Evolutionary conservation across 2,329 filamentous ascomycete species (phyloP).

Genomic region (Metarhizium album): DNA sequence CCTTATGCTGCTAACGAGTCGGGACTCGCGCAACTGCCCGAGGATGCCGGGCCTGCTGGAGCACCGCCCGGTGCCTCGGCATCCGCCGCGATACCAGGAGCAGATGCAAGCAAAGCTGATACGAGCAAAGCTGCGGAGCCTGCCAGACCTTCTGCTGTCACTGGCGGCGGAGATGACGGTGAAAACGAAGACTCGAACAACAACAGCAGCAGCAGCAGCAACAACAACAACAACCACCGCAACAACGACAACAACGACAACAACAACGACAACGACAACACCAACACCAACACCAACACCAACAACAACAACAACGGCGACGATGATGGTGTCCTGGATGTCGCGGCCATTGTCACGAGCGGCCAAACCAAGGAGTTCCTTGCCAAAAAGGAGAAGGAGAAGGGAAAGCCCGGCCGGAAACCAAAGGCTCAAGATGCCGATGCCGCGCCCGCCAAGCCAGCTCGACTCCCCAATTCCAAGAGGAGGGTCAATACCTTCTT

Average conservation of each 20-base stretch:
- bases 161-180: conserved; percentile 27
- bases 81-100: conserved; percentile 16
- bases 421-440: conserved; percentile 43
- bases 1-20: conserved; percentile 38
- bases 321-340: conserved; percentile 68
- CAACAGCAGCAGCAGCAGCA: conserved; percentile 12
- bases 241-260: no score
- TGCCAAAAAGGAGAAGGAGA: conserved; percentile 74
- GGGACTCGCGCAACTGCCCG: conserved; percentile 38
- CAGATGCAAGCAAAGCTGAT: conserved; percentile 28
- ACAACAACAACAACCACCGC: no score
- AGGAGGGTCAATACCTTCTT: conserved; percentile 58
- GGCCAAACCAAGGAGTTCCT: conserved; percentile 75
- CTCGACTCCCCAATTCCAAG: conserved; percentile 61
- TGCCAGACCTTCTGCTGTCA: neutral
- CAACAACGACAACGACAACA: no score
- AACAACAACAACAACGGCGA: conserved; percentile 24
- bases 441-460: conserved; percentile 40
- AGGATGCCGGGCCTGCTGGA: conserved; percentile 16
- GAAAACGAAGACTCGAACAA: conserved; percentile 26
- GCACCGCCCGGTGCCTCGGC: conserved; percentile 12
- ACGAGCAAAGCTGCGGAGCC: conserved; percentile 22
- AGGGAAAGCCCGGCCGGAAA: conserved; percentile 49
- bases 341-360: conserved; percentile 73
- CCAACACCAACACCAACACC: no score